Conservation (phyloP, 352 stramenopile species). For the Poterioochromonas sp. region DNA sequence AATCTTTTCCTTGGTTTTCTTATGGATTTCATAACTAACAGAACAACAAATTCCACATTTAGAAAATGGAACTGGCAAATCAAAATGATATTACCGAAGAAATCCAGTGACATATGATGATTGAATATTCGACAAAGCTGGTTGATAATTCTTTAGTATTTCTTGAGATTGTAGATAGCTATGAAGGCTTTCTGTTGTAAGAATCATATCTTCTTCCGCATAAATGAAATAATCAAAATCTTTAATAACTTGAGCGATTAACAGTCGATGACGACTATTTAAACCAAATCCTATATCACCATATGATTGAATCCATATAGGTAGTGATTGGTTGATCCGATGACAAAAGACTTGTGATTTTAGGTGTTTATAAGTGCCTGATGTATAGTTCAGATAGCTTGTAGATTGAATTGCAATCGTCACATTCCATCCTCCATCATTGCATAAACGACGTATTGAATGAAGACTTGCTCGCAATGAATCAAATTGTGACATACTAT, state of each 20-base stretch:
- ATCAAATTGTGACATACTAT: background rate
- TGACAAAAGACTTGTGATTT: background rate
- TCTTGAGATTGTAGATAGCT: background rate
- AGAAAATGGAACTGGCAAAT: background rate
- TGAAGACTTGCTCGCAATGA: background rate
- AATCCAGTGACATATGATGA: background rate
- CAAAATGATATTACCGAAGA: background rate
- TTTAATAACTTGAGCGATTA: background rate
- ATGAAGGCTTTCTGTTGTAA: background rate
- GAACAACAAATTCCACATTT: background rate
- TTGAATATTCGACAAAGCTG: background rate
- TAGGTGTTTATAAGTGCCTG: background rate
- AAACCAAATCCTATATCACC: constrained; percentile 13
- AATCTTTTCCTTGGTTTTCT: background rate
- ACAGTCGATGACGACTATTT: background rate
- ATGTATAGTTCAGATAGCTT: background rate
- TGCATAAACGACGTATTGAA: background rate
- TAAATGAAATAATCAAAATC: constrained; percentile 10
- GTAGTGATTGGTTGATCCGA: background rate
- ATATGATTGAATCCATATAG: background rate
- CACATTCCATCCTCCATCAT: background rate
- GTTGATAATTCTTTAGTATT: background rate
- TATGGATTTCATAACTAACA: background rate
- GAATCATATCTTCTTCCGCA: constrained; percentile 1
- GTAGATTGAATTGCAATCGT: background rate